These are phyloP conservation scores for Candida piceae DNA, from an alignment of 805 yeast species.

Conservation along the genomic window DNA sequence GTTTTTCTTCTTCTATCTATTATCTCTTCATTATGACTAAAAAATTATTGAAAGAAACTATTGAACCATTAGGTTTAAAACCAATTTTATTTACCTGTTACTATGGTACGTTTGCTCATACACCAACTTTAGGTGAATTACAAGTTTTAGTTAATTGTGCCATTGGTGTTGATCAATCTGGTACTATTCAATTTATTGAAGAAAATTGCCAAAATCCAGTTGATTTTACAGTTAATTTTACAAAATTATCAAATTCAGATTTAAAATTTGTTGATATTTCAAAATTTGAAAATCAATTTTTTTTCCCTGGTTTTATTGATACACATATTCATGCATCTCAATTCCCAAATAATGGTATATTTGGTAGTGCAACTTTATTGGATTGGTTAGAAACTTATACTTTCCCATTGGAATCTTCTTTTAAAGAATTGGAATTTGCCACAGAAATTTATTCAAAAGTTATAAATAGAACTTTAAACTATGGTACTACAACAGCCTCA, in stretches of 20 bases:
- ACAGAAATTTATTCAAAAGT: conserved; percentile 57
- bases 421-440: conserved; percentile 52
- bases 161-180: conserved; percentile 57
- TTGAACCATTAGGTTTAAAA: conserved; percentile 16
- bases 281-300: conserved; percentile 43
- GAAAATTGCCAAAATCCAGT: conserved; percentile 14
- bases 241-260: conserved; percentile 16
- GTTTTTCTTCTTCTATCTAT: too few relatives aligned
- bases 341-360: conserved; percentile 76
- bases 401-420: conserved; percentile 78
- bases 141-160: conserved; percentile 52
- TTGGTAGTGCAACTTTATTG: conserved; percentile 76
- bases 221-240: too few relatives aligned
- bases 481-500: conserved; percentile 90
- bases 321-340: conserved; percentile 86
- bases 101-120: conserved; percentile 70
- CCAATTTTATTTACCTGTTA: conserved; percentile 36
- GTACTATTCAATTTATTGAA: conserved; percentile 42
- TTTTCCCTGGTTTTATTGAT: conserved; percentile 79
- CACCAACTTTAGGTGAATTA: conserved; percentile 54
- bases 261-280: conserved; percentile 31
- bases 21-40: not conserved
- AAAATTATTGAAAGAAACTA: conserved; percentile 7
- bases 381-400: conserved; percentile 90
- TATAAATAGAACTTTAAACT: conserved; percentile 59